A percentile compares a stretch with the other conserved stretches of the same genome.
These are phyloP conservation scores for Tephrocybe rancida DNA, from an alignment of 768 basidiomycete species.

Conservation along the genomic window DNA sequence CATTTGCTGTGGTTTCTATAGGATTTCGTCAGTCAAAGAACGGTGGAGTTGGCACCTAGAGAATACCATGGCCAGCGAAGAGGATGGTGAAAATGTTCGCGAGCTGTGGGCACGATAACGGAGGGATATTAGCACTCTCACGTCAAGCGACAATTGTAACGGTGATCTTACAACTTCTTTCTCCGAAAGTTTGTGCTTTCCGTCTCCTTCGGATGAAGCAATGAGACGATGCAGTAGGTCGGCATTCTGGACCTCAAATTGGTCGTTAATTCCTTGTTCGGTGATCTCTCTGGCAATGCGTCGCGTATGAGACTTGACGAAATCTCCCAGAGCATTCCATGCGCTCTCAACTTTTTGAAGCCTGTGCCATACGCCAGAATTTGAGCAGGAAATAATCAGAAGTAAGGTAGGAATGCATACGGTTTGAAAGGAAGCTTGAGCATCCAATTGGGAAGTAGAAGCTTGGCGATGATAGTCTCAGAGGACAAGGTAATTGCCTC, in stretches of 20 bases:
- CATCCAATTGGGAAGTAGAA: slow-evolving; percentile 24
- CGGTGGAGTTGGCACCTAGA: neutral
- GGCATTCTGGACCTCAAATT: slow-evolving; percentile 1
- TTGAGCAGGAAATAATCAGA: neutral
- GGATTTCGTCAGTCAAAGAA: neutral
- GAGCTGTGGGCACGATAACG: slow-evolving; percentile 15
- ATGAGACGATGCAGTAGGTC: slow-evolving; percentile 23
- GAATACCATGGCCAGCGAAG: slow-evolving; percentile 28
- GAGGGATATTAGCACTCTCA: neutral
- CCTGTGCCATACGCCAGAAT: slow-evolving; percentile 3
- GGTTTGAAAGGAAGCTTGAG: slow-evolving; percentile 24
- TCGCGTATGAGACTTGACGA: slow-evolving; percentile 14
- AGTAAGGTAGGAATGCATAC: slow-evolving; percentile 8
- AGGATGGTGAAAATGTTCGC: slow-evolving; percentile 25
- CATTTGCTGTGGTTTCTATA: slow-evolving; percentile 53
- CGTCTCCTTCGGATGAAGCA: slow-evolving; percentile 16
- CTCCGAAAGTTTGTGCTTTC: slow-evolving; percentile 18
- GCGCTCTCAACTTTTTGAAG: slow-evolving; percentile 17
- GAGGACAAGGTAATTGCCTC: slow-evolving; percentile 14
- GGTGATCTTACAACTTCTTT: slow-evolving; percentile 21
- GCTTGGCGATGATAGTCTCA: slow-evolving; percentile 18
- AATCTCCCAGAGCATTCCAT: slow-evolving; percentile 17
- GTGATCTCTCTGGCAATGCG: slow-evolving; percentile 13
- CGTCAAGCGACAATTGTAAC: neutral
- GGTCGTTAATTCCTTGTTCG: neutral